phyloP scores from a whole-genome alignment of 163 green algal species.

The Trebouxiophyceae sp. region DNA sequence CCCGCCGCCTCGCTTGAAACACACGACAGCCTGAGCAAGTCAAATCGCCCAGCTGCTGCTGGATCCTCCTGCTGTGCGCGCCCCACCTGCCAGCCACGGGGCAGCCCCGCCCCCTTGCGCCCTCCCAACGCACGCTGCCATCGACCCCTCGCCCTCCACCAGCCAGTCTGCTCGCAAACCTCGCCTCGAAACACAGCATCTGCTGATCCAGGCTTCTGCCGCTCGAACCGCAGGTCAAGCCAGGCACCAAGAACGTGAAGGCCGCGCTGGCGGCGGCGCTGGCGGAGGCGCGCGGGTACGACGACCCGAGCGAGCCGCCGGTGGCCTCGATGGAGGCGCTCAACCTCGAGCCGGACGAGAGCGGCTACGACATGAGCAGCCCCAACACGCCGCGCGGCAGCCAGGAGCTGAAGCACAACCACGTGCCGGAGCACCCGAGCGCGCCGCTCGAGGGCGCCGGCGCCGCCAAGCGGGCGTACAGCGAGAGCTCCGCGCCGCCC shows the following conservation, averaged over 20 bases:
- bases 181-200: no score
- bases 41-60: no score
- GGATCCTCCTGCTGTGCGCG: no score
- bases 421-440: neutral
- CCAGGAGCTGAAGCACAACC: neutral
- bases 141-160: no score
- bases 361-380: neutral
- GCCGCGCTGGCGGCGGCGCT: neutral
- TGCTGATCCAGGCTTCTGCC: neutral
- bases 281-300: neutral
- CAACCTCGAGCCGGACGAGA: neutral
- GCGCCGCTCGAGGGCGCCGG: neutral
- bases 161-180: no score
- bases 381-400: neutral
- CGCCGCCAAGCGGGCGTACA: neutral
- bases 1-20: no score
- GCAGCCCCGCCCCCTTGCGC: neutral
- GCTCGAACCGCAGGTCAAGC: neutral
- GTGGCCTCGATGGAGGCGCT: neutral
- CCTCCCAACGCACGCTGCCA: neutral
- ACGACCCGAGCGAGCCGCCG: neutral
- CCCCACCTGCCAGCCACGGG: no score
- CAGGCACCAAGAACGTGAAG: neutral
- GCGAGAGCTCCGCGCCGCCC: neutral
- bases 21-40: no score